Percentiles rank a stretch among this genome's conserved stretches.
Evolutionary conservation across 2,329 filamentous ascomycete genomes (phyloP).

Genomic region (Whalleya microplaca): DNA sequence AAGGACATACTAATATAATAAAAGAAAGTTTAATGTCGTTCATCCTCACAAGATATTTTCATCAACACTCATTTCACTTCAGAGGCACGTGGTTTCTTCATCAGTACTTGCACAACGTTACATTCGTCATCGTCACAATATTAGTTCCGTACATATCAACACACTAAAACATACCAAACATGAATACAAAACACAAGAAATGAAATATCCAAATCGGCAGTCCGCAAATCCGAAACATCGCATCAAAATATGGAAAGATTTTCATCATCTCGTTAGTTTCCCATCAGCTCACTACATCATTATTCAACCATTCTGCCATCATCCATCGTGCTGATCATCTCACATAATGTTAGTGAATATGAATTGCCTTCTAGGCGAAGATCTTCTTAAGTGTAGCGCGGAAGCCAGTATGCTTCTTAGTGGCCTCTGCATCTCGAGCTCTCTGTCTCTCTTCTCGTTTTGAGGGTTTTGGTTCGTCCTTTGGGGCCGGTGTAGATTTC

Average conservation of each 20-base stretch:
- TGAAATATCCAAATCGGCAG: neutral
- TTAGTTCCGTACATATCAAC: neutral
- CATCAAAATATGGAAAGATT: constrained; percentile 1
- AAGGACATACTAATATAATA: no score
- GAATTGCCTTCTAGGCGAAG: constrained; percentile 32
- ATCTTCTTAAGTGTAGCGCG: constrained; percentile 44
- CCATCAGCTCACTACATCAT: constrained; percentile 3
- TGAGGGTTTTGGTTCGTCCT: constrained; percentile 39
- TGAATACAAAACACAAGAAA: constrained; percentile 21
- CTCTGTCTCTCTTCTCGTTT: constrained; percentile 40
- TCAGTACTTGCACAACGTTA: neutral
- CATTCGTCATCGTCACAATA: neutral
- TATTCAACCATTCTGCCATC: constrained; percentile 8
- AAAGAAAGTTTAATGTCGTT: no score
- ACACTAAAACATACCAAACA: neutral
- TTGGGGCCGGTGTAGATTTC: constrained; percentile 24
- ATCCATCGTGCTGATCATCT: neutral
- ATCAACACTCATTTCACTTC: no score
- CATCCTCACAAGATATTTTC: no score
- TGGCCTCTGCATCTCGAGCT: constrained; percentile 31
- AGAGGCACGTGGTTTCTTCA: no score
- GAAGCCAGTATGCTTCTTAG: constrained; percentile 40
- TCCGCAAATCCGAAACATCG: neutral
- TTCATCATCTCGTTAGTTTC: constrained; percentile 15
- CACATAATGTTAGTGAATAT: neutral